Percentiles rank a stretch among this genome's conserved stretches.
Evolutionary conservation across 768 basidiomycete species (phyloP).

Genomic region (Saitozyma podzolica): DNA sequence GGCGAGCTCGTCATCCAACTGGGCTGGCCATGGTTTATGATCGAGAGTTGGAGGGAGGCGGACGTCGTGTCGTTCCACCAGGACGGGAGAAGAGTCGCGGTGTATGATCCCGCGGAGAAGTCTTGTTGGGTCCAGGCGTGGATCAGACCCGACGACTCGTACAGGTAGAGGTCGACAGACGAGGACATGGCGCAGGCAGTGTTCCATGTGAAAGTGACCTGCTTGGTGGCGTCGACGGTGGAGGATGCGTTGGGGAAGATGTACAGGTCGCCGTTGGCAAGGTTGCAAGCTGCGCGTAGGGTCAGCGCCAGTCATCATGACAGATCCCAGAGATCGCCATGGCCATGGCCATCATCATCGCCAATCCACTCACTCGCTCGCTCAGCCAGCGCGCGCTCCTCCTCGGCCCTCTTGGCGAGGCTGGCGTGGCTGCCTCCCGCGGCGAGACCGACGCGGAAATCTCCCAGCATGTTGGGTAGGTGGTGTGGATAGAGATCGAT

Average conservation of each 20-base stretch:
- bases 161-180: conserved; percentile 51
- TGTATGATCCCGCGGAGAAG: conserved; percentile 40
- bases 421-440: conserved; percentile 10
- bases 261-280: conserved; percentile 50
- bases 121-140: conserved; percentile 44
- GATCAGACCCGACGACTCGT: conserved; percentile 45
- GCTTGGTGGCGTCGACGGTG: conserved; percentile 42
- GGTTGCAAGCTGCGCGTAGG: conserved; percentile 36
- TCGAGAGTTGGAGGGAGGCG: conserved; percentile 48
- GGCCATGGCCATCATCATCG: background rate
- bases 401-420: no score
- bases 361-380: conserved; percentile 4
- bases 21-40: conserved; percentile 41
- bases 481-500: no score
- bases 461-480: conserved; percentile 7
- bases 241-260: conserved; percentile 37
- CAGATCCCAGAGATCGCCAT: background rate
- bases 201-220: conserved; percentile 53
- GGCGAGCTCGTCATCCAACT: conserved; percentile 38
- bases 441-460: conserved; percentile 38
- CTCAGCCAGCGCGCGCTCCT: conserved; percentile 3
- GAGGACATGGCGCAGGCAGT: conserved; percentile 44
- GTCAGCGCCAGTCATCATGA: conserved; percentile 1
- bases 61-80: conserved; percentile 53
- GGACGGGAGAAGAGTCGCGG: conserved; percentile 43